phyloP scores from a whole-genome alignment of 495 filamentous ascomycete species.

The Daldinia vernicosa region DNA sequence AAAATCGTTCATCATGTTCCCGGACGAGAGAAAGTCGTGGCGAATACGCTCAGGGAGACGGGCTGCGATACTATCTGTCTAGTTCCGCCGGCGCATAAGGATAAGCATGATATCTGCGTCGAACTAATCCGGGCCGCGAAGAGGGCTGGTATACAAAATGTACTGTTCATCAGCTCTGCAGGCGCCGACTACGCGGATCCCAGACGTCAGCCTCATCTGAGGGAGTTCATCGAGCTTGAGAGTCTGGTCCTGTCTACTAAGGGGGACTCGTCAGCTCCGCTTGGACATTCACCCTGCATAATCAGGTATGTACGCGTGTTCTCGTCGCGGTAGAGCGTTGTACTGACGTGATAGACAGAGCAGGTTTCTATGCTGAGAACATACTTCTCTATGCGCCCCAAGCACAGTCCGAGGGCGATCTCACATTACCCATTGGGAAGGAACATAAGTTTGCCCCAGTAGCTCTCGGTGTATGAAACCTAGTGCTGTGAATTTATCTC shows the following conservation, averaged over 20 bases:
- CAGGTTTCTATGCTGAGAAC: not conserved
- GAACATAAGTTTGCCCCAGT: not conserved
- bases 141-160: not conserved
- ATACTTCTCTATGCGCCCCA: not conserved
- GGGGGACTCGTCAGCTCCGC: not conserved
- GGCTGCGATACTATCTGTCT: not conserved
- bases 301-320: not conserved
- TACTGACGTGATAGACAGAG: not conserved
- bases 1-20: not conserved
- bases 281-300: not conserved
- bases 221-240: slow-evolving; percentile 1
- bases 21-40: not conserved
- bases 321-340: not conserved
- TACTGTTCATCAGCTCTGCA: not conserved
- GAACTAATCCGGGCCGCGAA: not conserved
- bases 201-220: not conserved
- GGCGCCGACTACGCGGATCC: not conserved
- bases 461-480: not conserved
- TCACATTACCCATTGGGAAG: not conserved
- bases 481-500: not conserved
- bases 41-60: not conserved
- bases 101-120: slow-evolving; percentile 2
- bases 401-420: not conserved
- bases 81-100: not conserved
- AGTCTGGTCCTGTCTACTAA: not conserved